These are phyloP conservation scores for Durusdinium trenchii DNA, from an alignment of 73 alveolate species.

Conservation along the genomic window DNA sequence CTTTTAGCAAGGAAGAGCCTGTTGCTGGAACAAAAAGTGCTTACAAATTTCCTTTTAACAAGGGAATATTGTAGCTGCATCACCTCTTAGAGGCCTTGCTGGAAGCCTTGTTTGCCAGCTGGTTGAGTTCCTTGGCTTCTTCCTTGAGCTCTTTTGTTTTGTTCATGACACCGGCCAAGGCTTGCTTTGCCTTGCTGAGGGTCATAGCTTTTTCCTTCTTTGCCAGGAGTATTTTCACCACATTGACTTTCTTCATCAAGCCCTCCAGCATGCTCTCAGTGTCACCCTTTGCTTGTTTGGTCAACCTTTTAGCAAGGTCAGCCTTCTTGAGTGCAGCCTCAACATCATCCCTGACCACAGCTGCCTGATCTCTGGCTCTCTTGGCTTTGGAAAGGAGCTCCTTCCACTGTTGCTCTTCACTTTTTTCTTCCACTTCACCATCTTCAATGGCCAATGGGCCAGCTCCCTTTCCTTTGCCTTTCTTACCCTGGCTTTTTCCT, in stretches of 20 bases:
- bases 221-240: background rate
- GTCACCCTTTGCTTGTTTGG: background rate
- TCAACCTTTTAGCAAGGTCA: background rate
- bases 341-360: background rate
- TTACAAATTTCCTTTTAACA: background rate
- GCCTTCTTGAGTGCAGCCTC: background rate
- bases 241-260: background rate
- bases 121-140: background rate
- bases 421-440: background rate
- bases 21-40: background rate
- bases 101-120: background rate
- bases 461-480: too few species aligned
- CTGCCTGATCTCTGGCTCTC: too few species aligned
- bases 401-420: background rate
- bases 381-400: background rate
- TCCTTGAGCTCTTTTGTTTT: background rate
- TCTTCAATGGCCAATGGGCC: background rate
- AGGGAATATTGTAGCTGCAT: background rate
- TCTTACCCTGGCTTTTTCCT: too few species aligned
- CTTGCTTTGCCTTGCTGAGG: too few species aligned
- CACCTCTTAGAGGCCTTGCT: background rate
- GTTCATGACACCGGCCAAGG: background rate
- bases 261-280: too few species aligned
- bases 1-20: background rate
- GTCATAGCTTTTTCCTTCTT: constrained; percentile 3